Evolutionary conservation across 1,284 basidiomycete species (phyloP).

Genomic region (Cystobasidium slooffiae): DNA sequence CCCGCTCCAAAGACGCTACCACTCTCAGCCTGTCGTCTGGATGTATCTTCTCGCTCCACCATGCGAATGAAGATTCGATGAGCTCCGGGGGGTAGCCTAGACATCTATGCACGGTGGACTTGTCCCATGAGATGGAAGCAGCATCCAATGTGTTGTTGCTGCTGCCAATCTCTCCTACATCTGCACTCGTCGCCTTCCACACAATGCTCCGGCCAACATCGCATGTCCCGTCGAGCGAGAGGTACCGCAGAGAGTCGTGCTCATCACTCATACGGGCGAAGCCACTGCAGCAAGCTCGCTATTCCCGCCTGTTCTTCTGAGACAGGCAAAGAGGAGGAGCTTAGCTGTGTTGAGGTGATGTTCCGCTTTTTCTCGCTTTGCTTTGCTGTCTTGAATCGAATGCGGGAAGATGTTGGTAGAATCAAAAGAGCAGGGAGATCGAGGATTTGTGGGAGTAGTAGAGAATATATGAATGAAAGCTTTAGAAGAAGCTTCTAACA

Average conservation of each 20-base stretch:
- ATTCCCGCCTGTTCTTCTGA: too few relatives aligned
- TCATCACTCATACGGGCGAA: slow-evolving; percentile 15
- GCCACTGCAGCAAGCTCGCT: too few relatives aligned
- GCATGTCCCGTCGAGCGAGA: slow-evolving; percentile 26
- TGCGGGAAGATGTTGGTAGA: too few relatives aligned
- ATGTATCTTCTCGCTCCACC: slow-evolving; percentile 31
- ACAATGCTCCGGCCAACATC: slow-evolving; percentile 18
- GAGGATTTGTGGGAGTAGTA: too few relatives aligned
- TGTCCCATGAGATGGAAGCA: slow-evolving; percentile 10
- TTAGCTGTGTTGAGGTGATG: too few relatives aligned
- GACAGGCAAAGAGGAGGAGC: too few relatives aligned
- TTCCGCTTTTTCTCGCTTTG: too few relatives aligned
- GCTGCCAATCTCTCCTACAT: background rate
- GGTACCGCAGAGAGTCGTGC: background rate
- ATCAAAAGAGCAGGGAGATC: too few relatives aligned
- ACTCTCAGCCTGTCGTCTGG: slow-evolving; percentile 33
- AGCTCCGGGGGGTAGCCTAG: slow-evolving; percentile 30
- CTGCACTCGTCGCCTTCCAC: background rate
- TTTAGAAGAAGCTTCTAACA: too few relatives aligned
- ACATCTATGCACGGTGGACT: slow-evolving; percentile 10
- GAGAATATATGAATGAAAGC: too few relatives aligned
- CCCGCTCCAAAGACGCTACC: slow-evolving; percentile 6
- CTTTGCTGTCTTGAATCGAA: too few relatives aligned
- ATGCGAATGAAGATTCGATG: slow-evolving; percentile 9
- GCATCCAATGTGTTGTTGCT: background rate